phyloP scores from a whole-genome alignment of 2,329 filamentous ascomycete genomes.

The Beauveria sp. region DNA sequence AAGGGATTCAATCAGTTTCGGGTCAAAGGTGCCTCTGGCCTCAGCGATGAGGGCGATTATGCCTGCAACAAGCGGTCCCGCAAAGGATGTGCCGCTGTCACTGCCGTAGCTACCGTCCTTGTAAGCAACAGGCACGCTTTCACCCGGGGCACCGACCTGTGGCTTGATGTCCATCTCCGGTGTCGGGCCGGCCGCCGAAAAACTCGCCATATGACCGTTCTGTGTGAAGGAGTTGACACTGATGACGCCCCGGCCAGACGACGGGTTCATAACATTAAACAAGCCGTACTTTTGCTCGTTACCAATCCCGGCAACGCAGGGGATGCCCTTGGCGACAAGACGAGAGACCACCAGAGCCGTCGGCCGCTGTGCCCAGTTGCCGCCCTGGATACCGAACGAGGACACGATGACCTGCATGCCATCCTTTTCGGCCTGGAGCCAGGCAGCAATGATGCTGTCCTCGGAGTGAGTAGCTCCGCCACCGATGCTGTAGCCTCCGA shows the following conservation, averaged over 20 bases:
- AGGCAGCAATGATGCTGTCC: slow-evolving; percentile 52
- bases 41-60: slow-evolving; percentile 26
- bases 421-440: slow-evolving; percentile 51
- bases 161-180: slow-evolving; percentile 42
- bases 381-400: slow-evolving; percentile 41
- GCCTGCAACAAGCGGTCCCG: slow-evolving; percentile 39
- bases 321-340: slow-evolving; percentile 46
- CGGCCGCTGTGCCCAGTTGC: slow-evolving; percentile 43
- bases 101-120: slow-evolving; percentile 39
- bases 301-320: slow-evolving; percentile 44
- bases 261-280: slow-evolving; percentile 42
- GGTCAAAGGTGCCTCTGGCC: slow-evolving; percentile 21
- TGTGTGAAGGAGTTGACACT: slow-evolving; percentile 39
- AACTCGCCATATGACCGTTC: neutral
- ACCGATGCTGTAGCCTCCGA: slow-evolving; percentile 51
- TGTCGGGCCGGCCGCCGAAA: slow-evolving; percentile 32
- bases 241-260: slow-evolving; percentile 38
- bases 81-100: slow-evolving; percentile 48
- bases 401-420: slow-evolving; percentile 50
- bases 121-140: slow-evolving; percentile 28
- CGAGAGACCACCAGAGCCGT: slow-evolving; percentile 43
- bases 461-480: slow-evolving; percentile 44
- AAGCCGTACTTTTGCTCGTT: slow-evolving; percentile 39
- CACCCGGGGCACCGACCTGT: slow-evolving; percentile 39
- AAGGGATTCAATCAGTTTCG: slow-evolving; percentile 18